Conservation (phyloP, 345 rosid genomes). For the Eutrema yunnanense region DNA sequence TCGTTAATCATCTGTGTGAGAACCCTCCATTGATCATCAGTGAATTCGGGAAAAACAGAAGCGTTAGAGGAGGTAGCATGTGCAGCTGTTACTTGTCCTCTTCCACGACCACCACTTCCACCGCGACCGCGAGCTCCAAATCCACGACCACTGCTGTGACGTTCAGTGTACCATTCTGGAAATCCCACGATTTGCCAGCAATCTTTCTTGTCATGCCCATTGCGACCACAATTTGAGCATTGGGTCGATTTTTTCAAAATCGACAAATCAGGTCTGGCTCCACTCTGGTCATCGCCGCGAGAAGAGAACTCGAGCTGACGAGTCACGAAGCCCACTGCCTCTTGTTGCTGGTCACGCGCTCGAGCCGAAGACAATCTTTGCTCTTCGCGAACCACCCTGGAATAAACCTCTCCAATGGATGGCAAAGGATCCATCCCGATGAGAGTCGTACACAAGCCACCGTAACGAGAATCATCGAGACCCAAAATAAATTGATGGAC, state of each 20-base stretch:
- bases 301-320: background rate
- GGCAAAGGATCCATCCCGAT: background rate
- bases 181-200: background rate
- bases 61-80: too few species aligned
- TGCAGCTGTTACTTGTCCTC: too few species aligned
- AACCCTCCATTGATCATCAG: too few species aligned
- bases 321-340: background rate
- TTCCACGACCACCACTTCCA: too few species aligned
- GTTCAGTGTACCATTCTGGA: background rate
- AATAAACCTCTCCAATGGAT: background rate
- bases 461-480: background rate
- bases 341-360: background rate
- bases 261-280: too few species aligned
- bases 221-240: background rate
- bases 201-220: background rate
- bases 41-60: too few species aligned
- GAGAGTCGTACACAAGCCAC: accelerated
- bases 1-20: too few species aligned
- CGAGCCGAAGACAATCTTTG: background rate
- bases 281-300: too few species aligned
- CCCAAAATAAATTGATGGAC: background rate
- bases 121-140: background rate
- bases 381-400: background rate
- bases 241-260: background rate
- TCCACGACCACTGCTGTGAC: background rate